A percentile compares a stretch with the other conserved stretches of the same genome.
Conservation (phyloP, 1,284 basidiomycete species). For the Pisolithus thermaeus region DNA sequence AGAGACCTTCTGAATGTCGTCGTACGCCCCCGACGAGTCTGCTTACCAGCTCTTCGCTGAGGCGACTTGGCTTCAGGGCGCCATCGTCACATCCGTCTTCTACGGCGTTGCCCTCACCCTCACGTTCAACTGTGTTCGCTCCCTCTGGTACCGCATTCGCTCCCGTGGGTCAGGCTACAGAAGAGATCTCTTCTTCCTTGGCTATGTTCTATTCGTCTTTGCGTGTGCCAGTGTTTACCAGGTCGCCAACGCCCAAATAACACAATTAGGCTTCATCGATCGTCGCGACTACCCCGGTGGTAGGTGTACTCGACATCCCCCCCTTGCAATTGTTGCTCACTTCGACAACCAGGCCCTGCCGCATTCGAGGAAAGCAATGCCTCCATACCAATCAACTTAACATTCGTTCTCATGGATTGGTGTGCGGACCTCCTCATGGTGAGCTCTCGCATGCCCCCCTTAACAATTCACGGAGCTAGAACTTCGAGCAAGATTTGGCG, state of each 20-base stretch:
- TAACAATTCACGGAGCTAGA: not conserved
- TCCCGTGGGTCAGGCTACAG: constrained; percentile 6
- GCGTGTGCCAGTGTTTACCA: constrained; percentile 27
- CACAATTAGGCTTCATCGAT: constrained; percentile 30
- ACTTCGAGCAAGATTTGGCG: constrained; percentile 28
- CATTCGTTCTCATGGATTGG: constrained; percentile 28
- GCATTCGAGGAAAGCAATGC: constrained; percentile 21
- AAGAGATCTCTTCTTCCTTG: constrained; percentile 21
- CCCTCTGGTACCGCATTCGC: constrained; percentile 23
- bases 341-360: constrained; percentile 15
- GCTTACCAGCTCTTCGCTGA: constrained; percentile 19
- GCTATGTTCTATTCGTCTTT: constrained; percentile 29
- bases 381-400: constrained; percentile 20
- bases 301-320: constrained; percentile 2
- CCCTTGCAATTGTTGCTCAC: not conserved
- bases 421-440: constrained; percentile 32
- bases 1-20: not conserved
- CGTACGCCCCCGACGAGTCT: constrained; percentile 10
- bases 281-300: constrained; percentile 33
- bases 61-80: constrained; percentile 28
- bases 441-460: not conserved
- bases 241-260: constrained; percentile 20
- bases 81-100: constrained; percentile 23
- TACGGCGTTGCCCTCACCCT: constrained; percentile 28
- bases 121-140: constrained; percentile 22